Evolutionary conservation across 1,139 yeast species (phyloP).

Genomic region (Protomyces macrosporus): DNA sequence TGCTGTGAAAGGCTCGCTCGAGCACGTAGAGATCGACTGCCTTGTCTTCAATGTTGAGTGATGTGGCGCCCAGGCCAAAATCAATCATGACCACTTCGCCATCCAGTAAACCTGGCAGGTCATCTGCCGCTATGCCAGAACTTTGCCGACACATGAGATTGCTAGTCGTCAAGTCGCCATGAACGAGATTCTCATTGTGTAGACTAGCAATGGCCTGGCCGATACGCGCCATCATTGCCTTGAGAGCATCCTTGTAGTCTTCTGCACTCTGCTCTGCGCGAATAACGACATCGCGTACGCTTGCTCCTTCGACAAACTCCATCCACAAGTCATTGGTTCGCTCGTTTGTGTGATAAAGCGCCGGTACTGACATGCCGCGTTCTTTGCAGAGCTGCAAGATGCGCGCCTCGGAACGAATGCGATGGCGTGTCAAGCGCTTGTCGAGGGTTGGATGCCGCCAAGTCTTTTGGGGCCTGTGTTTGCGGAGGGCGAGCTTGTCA

Average conservation of each 20-base stretch:
- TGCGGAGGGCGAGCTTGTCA: conserved; percentile 57
- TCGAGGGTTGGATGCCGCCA: conserved; percentile 86
- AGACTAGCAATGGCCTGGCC: conserved; percentile 68
- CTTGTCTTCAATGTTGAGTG: conserved; percentile 77
- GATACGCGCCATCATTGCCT: conserved; percentile 42
- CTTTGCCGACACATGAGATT: conserved; percentile 57
- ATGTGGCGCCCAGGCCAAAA: conserved; percentile 80
- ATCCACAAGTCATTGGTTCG: conserved; percentile 80
- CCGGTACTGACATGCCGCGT: conserved; percentile 62
- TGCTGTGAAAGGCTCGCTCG: conserved; percentile 84
- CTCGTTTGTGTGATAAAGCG: conserved; percentile 66
- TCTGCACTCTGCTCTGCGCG: conserved; percentile 41
- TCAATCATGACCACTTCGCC: conserved; percentile 61
- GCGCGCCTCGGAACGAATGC: conserved; percentile 82
- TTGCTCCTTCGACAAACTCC: conserved; percentile 56
- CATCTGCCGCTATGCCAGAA: conserved; percentile 29
- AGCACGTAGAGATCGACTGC: conserved; percentile 94
- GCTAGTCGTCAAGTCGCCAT: conserved; percentile 92
- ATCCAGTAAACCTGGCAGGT: conserved; percentile 24
- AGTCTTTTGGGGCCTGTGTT: conserved; percentile 81
- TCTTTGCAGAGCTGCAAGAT: conserved; percentile 57
- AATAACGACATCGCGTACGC: conserved; percentile 34
- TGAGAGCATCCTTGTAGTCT: conserved; percentile 15
- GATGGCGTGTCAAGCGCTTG: conserved; percentile 62
- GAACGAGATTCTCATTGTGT: conserved; percentile 75